A percentile compares a stretch with the other conserved stretches of the same genome.
phyloP scores from a whole-genome alignment of 2,329 filamentous ascomycete genomes.

The Fusarium nurragi region DNA sequence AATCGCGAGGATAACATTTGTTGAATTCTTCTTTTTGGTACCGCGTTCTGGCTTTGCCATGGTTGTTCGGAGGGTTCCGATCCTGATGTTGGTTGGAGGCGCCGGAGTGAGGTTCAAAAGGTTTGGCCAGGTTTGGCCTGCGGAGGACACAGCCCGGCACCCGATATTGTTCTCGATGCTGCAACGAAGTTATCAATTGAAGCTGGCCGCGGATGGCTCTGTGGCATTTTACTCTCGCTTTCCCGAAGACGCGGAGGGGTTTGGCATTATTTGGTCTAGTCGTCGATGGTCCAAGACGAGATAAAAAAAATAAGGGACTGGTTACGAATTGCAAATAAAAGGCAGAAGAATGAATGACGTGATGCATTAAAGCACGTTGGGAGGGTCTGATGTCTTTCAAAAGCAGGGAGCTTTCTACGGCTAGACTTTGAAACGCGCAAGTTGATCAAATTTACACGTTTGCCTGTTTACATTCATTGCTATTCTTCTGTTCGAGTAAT shows the following conservation, averaged over 20 bases:
- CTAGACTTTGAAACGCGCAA: constrained; percentile 36
- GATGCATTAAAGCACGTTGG: constrained; percentile 23
- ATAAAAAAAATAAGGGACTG: constrained; percentile 37
- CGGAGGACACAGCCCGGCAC: constrained; percentile 35
- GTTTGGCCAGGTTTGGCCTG: constrained; percentile 31
- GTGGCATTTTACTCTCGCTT: constrained; percentile 42
- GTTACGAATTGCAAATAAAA: constrained; percentile 31
- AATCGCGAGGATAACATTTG: constrained; percentile 38
- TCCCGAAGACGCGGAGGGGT: constrained; percentile 39
- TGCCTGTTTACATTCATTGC: not conserved
- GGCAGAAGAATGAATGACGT: constrained; percentile 32
- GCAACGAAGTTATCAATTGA: constrained; percentile 45
- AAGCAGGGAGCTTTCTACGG: constrained; percentile 18
- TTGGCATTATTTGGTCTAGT: constrained; percentile 36
- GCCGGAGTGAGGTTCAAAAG: constrained; percentile 40
- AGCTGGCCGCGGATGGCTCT: constrained; percentile 41
- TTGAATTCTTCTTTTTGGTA: constrained; percentile 40
- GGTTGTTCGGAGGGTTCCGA: constrained; percentile 35
- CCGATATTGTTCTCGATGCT: constrained; percentile 40
- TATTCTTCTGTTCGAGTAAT: not conserved
- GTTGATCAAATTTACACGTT: constrained; percentile 26
- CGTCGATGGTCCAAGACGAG: constrained; percentile 38
- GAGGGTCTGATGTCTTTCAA: constrained; percentile 21
- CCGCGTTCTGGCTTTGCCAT: constrained; percentile 39
- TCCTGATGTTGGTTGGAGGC: constrained; percentile 33